Evolutionary conservation across 2,329 filamentous ascomycete species (phyloP), one percentile per base, ranked within the genome.

Genomic region (Fusarium tuaranense): DNA sequence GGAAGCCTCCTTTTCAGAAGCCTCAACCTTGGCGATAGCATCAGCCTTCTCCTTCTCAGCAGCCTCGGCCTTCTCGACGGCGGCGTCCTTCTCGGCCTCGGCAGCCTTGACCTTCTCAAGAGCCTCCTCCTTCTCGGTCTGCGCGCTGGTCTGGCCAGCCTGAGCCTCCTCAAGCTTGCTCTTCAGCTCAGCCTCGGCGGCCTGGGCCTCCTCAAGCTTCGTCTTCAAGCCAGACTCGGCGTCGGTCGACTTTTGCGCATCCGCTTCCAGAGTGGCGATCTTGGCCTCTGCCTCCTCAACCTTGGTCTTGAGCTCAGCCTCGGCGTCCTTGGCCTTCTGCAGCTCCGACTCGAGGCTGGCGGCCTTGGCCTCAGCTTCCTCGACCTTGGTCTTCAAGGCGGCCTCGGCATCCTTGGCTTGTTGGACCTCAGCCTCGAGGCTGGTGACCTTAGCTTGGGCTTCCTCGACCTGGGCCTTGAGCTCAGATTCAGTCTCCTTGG

Each of bases 111-210:
- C 46, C 46, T 51, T 51, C 46, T 51, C 46, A 6, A 51, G 46
- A 27, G 46, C 68, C 39, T 69, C 65, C 63, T 74, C 67, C 57
- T 69, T 74, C 39, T 75, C 74, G 1, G 68, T 38, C 38, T 77
- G 69, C 12, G 63, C 57, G 39, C 62, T 41, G 25, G 71, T 57
- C 27, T 67, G 57, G 16, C 61, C 69, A 7, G 65, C 59, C 53
- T 80, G 75, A 27, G 76, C 68, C 38, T 75, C 66, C 57, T 72
- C 71, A 20, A 75, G 67, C 66, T 78, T 65, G 59, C 69, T 69
- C 74, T 78, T 68, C 13, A 77, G 62, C 13, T 69, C 66, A 61
- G 72, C 44, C 63, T 73, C 70, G 34, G 70, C 27, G 13, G 72
- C 55, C 44, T 72, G 61, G 7, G 63, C 51, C 30, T 71, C 65